A percentile compares a stretch with the other conserved stretches of the same genome.
These are phyloP conservation scores for Fraxinus floribunda DNA, from an alignment of 305 asterid species.

Conservation along the genomic window DNA sequence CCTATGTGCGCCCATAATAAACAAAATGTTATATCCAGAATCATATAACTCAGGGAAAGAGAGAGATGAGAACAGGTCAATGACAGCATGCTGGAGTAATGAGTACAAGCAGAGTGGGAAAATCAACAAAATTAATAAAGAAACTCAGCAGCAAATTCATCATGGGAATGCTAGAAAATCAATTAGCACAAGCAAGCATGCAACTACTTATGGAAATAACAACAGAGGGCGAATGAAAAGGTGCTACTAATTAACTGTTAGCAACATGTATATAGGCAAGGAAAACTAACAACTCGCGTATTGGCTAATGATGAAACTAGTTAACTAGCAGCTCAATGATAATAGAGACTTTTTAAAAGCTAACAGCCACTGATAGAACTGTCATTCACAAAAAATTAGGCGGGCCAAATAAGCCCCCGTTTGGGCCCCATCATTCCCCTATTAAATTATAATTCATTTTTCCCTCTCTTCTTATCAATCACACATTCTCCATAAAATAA, in stretches of 20 bases:
- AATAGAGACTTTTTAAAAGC: background rate
- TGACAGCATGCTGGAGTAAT: background rate
- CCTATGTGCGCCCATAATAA: constrained; percentile 28
- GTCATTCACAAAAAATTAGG: background rate
- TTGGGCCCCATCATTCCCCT: too few species aligned
- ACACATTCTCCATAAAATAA: too few species aligned
- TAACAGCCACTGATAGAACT: background rate
- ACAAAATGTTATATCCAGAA: constrained; percentile 9
- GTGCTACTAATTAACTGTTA: background rate
- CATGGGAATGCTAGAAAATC: background rate
- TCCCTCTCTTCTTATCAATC: too few species aligned
- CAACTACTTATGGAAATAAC: background rate
- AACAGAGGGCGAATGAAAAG: background rate
- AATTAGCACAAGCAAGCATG: background rate
- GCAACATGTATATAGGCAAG: background rate
- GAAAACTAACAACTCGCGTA: background rate
- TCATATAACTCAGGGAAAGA: background rate
- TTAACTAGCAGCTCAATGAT: background rate
- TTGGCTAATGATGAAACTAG: background rate
- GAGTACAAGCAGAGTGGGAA: background rate
- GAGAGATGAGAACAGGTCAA: background rate
- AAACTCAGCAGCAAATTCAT: background rate
- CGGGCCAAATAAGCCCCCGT: background rate
- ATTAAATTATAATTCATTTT: too few species aligned
- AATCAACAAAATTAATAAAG: background rate